A percentile compares a stretch with the other conserved stretches of the same genome.
phyloP scores from a whole-genome alignment of 768 basidiomycete genomes.

The Cystobasidium tubakii region DNA sequence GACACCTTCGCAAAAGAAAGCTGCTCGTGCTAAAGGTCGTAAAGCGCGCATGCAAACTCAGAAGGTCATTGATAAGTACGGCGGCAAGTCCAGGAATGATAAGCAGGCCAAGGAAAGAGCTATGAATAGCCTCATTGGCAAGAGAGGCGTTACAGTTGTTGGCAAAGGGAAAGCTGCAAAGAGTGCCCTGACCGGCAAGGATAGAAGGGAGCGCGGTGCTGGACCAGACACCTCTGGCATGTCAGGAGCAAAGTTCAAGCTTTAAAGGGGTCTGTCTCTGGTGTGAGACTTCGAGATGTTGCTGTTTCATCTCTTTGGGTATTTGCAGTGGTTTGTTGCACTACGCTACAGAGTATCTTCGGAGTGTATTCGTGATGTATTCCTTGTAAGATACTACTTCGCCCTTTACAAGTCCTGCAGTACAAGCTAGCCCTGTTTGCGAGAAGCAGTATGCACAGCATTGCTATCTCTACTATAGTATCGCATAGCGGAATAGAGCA shows the following conservation, averaged over 20 bases:
- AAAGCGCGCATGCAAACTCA: conserved; percentile 59
- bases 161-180: conserved; percentile 57
- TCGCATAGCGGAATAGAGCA: conserved; percentile 1
- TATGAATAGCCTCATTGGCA: conserved; percentile 72
- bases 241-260: conserved; percentile 13
- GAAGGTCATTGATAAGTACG: conserved; percentile 59
- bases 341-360: background rate
- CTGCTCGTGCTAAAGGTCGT: conserved; percentile 53
- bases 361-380: background rate
- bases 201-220: conserved; percentile 37
- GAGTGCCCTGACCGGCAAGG: conserved; percentile 36
- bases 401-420: background rate
- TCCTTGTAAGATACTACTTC: background rate
- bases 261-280: background rate
- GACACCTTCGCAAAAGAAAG: conserved; percentile 74
- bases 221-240: conserved; percentile 11
- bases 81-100: conserved; percentile 57
- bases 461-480: conserved; percentile 24
- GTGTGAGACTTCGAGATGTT: background rate
- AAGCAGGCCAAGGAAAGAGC: conserved; percentile 69
- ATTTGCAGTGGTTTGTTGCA: background rate
- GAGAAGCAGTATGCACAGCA: background rate
- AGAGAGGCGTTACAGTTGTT: conserved; percentile 76
- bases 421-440: background rate
- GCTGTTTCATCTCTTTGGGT: background rate